These are phyloP conservation scores for Terana coerulea DNA, from an alignment of 768 basidiomycete species.

Conservation along the genomic window DNA sequence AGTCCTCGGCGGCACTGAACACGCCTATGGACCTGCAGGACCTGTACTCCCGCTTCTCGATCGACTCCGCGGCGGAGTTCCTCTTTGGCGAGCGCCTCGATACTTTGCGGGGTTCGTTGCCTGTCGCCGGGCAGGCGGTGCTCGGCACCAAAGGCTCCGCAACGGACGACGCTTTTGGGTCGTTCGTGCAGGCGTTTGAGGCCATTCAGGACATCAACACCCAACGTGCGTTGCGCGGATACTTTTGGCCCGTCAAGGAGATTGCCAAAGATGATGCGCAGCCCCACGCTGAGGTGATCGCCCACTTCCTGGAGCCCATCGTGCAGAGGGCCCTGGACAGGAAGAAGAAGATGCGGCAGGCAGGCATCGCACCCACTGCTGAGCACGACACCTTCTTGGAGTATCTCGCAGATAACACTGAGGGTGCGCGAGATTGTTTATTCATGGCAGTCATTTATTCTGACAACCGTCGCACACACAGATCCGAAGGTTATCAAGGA, in stretches of 20 bases:
- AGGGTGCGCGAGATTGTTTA: constrained; percentile 41
- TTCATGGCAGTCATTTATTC: neutral
- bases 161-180: constrained; percentile 57
- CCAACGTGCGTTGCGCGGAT: constrained; percentile 32
- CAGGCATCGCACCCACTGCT: constrained; percentile 35
- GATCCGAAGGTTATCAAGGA: constrained; percentile 68
- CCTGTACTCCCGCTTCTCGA: constrained; percentile 60
- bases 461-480: constrained; percentile 25
- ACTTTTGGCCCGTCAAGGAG: constrained; percentile 42
- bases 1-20: constrained; percentile 29
- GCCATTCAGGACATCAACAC: constrained; percentile 34
- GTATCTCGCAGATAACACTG: constrained; percentile 61
- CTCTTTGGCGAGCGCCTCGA: constrained; percentile 64
- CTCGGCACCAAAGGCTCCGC: constrained; percentile 59
- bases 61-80: constrained; percentile 72
- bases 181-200: constrained; percentile 45
- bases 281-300: constrained; percentile 32
- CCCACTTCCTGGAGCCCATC: constrained; percentile 56
- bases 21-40: constrained; percentile 63
- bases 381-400: constrained; percentile 63
- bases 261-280: constrained; percentile 35
- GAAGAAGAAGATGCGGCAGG: constrained; percentile 35
- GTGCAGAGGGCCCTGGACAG: constrained; percentile 49
- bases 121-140: constrained; percentile 39
- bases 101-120: constrained; percentile 53